These are phyloP conservation scores for Ilyonectria destructans DNA, from an alignment of 2,329 filamentous ascomycete genomes.

Conservation along the genomic window DNA sequence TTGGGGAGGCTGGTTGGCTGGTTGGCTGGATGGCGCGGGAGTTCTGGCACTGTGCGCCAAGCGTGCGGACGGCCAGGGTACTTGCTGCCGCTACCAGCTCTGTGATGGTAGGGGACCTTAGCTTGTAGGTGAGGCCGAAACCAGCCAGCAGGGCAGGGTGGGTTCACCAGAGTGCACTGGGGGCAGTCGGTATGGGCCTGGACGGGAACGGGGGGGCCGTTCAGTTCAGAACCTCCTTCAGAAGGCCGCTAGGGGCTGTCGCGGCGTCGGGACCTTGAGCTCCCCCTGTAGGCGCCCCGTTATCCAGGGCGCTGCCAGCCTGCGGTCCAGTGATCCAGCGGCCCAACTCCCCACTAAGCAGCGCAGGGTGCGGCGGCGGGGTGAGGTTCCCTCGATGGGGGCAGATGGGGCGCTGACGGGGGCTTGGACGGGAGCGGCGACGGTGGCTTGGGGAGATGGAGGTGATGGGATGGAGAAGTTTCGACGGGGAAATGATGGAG, in stretches of 20 bases:
- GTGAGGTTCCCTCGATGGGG: slow-evolving; percentile 23
- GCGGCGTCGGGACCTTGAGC: slow-evolving; percentile 1
- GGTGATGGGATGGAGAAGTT: slow-evolving; percentile 8
- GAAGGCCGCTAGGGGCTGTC: slow-evolving; percentile 5
- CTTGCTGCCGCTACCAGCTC: slow-evolving; percentile 15
- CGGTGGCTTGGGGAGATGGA: slow-evolving; percentile 24
- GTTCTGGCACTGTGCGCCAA: slow-evolving; percentile 45
- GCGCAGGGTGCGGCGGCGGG: slow-evolving; percentile 20
- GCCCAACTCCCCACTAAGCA: slow-evolving; percentile 21
- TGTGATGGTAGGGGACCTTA: not conserved
- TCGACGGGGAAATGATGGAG: slow-evolving; percentile 12
- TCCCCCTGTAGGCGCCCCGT: slow-evolving; percentile 14
- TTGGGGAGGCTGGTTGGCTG: slow-evolving; percentile 45
- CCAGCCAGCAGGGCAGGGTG: slow-evolving; percentile 5
- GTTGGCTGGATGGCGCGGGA: slow-evolving; percentile 32
- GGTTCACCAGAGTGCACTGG: not conserved
- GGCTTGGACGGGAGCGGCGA: slow-evolving; percentile 23
- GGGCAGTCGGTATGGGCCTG: not conserved
- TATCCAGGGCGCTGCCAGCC: slow-evolving; percentile 20
- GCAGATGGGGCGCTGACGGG: slow-evolving; percentile 23
- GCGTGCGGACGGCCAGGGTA: slow-evolving; percentile 13
- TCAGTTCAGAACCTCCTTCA: not conserved
- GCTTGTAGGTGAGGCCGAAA: slow-evolving; percentile 3
- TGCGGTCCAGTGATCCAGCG: slow-evolving; percentile 29
- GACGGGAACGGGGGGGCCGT: not conserved